phyloP scores from a whole-genome alignment of 148 eudicot species.

The Mesembryanthemum crystallinum region DNA sequence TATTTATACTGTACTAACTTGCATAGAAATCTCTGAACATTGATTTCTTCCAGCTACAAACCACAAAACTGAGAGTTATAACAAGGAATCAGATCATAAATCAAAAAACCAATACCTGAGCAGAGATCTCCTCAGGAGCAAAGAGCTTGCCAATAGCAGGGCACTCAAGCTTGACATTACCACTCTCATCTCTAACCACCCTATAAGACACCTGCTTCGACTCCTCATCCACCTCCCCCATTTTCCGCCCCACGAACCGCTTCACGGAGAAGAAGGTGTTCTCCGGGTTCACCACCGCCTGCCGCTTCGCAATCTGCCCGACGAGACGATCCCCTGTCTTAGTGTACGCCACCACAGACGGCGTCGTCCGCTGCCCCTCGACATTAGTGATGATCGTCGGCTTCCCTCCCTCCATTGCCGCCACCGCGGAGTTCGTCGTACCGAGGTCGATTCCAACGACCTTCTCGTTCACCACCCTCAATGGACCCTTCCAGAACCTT shows the following conservation, averaged over 20 bases:
- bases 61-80: no score
- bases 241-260: constrained; percentile 41
- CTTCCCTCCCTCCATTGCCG: constrained; percentile 76
- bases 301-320: constrained; percentile 59
- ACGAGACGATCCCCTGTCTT: constrained; percentile 52
- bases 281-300: constrained; percentile 48
- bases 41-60: neutral
- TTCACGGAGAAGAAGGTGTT: constrained; percentile 48
- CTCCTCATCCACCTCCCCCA: constrained; percentile 64
- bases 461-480: constrained; percentile 52
- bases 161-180: constrained; percentile 68
- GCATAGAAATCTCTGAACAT: no score
- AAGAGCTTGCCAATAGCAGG: constrained; percentile 66
- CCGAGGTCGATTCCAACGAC: constrained; percentile 75
- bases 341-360: constrained; percentile 70
- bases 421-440: constrained; percentile 73
- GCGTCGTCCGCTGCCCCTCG: constrained; percentile 71
- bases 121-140: constrained; percentile 68
- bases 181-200: constrained; percentile 64
- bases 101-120: constrained; percentile 48
- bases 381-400: constrained; percentile 63
- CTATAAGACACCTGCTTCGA: constrained; percentile 66
- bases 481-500: constrained; percentile 13
- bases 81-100: no score
- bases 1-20: no score